These are phyloP conservation scores for Fusarium sacchari DNA, from an alignment of 2,329 filamentous ascomycete species.

Conservation along the genomic window DNA sequence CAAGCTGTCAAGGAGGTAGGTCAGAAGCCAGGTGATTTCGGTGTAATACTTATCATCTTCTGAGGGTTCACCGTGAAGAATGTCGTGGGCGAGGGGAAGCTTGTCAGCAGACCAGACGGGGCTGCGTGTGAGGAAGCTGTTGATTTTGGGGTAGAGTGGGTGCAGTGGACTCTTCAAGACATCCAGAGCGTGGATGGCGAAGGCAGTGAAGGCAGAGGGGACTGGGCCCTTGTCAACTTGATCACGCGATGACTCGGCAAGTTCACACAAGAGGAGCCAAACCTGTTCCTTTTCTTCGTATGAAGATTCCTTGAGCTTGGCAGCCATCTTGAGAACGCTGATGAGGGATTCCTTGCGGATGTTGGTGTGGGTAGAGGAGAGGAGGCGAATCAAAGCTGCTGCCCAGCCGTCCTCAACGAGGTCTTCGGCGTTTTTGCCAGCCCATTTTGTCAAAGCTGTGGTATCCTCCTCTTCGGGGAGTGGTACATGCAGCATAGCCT, in stretches of 20 bases:
- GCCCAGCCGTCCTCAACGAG: conserved; percentile 82
- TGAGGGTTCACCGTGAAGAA: conserved; percentile 72
- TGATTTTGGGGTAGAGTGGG: conserved; percentile 85
- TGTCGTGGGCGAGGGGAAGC: conserved; percentile 74
- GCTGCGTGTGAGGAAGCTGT: conserved; percentile 80
- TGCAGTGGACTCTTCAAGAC: conserved; percentile 82
- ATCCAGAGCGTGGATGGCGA: conserved; percentile 75
- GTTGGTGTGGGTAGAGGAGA: conserved; percentile 78
- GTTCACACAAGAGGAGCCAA: conserved; percentile 81
- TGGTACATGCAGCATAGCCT: conserved; percentile 62
- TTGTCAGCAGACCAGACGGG: conserved; percentile 80
- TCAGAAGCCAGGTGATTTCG: conserved; percentile 79
- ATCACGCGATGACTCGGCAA: conserved; percentile 76
- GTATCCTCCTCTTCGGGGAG: conserved; percentile 61
- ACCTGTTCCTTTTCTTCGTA: conserved; percentile 81
- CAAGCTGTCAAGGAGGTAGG: conserved; percentile 75
- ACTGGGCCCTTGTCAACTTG: conserved; percentile 67
- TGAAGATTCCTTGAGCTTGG: conserved; percentile 72
- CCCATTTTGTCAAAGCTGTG: conserved; percentile 70
- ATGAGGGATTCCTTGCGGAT: conserved; percentile 82
- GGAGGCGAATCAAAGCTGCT: conserved; percentile 74
- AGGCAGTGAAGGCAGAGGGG: conserved; percentile 79
- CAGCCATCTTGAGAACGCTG: conserved; percentile 73
- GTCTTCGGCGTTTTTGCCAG: conserved; percentile 79
- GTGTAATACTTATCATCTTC: conserved; percentile 78